Evolutionary conservation across 495 filamentous ascomycete genomes (phyloP).

Genomic region (Aspergillus nidulans): DNA sequence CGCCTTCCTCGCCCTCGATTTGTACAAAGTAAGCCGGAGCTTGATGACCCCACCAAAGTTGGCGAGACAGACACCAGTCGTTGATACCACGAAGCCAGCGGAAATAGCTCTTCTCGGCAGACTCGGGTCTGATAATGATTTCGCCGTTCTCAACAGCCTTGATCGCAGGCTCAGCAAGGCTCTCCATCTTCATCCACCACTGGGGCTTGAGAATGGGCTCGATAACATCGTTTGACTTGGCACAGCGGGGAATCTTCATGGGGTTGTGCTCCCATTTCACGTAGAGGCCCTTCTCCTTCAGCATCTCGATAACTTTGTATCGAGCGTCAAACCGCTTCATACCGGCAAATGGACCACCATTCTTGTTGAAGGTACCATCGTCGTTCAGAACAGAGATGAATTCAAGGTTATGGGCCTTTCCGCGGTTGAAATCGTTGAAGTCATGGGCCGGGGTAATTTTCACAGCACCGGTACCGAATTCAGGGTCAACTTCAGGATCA

Average conservation of each 20-base stretch:
- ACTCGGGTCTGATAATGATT: constrained; percentile 68
- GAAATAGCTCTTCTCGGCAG: constrained; percentile 64
- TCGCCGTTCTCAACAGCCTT: constrained; percentile 63
- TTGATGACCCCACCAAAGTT: constrained; percentile 86
- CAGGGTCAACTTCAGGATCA: constrained; percentile 64
- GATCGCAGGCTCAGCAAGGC: constrained; percentile 55
- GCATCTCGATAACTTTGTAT: constrained; percentile 62
- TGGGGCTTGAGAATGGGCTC: constrained; percentile 78
- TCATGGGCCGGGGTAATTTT: constrained; percentile 81
- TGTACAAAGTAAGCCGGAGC: constrained; percentile 69
- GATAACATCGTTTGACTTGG: constrained; percentile 73
- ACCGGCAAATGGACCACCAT: constrained; percentile 57
- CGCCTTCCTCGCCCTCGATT: constrained; percentile 57
- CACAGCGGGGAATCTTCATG: constrained; percentile 75
- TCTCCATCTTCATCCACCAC: constrained; percentile 70
- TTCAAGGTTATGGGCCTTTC: constrained; percentile 59
- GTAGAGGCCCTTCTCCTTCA: constrained; percentile 67
- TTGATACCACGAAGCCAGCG: constrained; percentile 70
- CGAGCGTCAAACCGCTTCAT: constrained; percentile 75
- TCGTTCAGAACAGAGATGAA: constrained; percentile 51
- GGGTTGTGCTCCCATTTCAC: constrained; percentile 74
- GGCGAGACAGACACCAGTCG: constrained; percentile 78
- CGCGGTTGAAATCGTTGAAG: constrained; percentile 71
- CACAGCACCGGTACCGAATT: constrained; percentile 75
- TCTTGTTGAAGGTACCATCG: constrained; percentile 60